Percentiles rank a stretch among this genome's conserved stretches.
phyloP scores from a whole-genome alignment of 306 rosid species.

The Pterocarpus santalinus region DNA sequence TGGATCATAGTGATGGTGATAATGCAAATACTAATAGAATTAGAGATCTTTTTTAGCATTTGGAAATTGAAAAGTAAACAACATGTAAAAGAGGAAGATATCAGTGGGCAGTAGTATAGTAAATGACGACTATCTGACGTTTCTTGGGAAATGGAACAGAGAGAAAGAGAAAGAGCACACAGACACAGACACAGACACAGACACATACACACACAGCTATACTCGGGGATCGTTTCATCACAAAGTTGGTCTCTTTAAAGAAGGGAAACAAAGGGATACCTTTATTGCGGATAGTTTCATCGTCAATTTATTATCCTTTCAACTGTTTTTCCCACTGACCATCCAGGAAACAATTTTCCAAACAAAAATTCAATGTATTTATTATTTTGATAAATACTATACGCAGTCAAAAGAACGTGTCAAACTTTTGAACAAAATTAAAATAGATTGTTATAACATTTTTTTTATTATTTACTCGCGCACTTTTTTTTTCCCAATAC shows the following conservation, averaged over 20 bases:
- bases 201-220: neutral
- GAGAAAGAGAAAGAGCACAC: slow-evolving; percentile 32
- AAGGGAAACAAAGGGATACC: slow-evolving; percentile 47
- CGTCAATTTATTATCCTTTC: slow-evolving; percentile 49
- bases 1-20: slow-evolving; percentile 43
- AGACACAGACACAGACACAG: neutral
- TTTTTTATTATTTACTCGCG: no score
- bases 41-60: slow-evolving; percentile 19
- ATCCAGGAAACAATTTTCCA: neutral
- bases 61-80: slow-evolving; percentile 42
- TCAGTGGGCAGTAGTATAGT: slow-evolving; percentile 4
- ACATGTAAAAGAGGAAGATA: slow-evolving; percentile 24
- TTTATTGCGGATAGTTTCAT: slow-evolving; percentile 44
- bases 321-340: slow-evolving; percentile 7
- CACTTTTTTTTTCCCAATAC: no score
- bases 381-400: neutral
- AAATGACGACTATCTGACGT: slow-evolving; percentile 72
- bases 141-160: slow-evolving; percentile 75
- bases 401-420: neutral
- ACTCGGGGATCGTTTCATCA: slow-evolving; percentile 49
- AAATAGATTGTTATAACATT: no score
- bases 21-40: no score
- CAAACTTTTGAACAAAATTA: no score
- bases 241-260: slow-evolving; percentile 52
- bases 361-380: neutral